Base-by-base conservation (phyloP, 2,329 filamentous ascomycete species). In the Lasiodiplodia hormozganensis region DNA sequence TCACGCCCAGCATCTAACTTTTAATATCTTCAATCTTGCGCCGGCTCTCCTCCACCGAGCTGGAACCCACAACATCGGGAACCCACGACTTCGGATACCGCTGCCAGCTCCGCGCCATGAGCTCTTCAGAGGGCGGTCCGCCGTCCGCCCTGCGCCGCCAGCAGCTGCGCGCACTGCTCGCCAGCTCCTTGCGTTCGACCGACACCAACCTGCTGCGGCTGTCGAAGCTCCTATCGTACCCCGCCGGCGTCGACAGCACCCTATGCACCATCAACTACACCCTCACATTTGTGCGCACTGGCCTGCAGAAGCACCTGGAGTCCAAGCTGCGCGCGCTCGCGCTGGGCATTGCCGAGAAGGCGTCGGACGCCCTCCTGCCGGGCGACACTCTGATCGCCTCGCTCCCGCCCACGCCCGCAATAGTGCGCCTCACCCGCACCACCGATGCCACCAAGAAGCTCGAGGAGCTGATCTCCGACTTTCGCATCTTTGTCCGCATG, bases 401-500 rank as follows among this genome's bases (percentile, higher is more conserved):
- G 4, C 73, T 83, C 47, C 77, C 78, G 34, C 74, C 77, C 0
- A 77, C 81, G 1, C 40, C 71, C 2, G 62, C 70, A 62, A 77
- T 76, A 5, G 75, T 74, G 36, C 70, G 77, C 36, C 75, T 82
- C 21, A 76, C 75, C 4, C 74, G 78, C 28, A 70, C 74, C 0
- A 75, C 77, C 4, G 74, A 73, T 1, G 73, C 75, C 16, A 74
- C 78, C 7, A 81, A 80, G 69, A 76, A 79, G 16, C 84, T 97
- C 16, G 88, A 89, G 21, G 84, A 80, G 40, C 82, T 95, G 65
- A 84, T 96, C 57, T 85, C 85, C 72, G 92, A 96, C 76, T 87
- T 89, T 70, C 85, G 92, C 70, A 90, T 89, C 69, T 92, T 94
- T 76, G 82, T 87, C 70, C 87, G 94, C 0, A 84, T 97, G 36